These are phyloP conservation scores for Stylosanthes scabra DNA, from an alignment of 331 rosid species.

Conservation along the genomic window DNA sequence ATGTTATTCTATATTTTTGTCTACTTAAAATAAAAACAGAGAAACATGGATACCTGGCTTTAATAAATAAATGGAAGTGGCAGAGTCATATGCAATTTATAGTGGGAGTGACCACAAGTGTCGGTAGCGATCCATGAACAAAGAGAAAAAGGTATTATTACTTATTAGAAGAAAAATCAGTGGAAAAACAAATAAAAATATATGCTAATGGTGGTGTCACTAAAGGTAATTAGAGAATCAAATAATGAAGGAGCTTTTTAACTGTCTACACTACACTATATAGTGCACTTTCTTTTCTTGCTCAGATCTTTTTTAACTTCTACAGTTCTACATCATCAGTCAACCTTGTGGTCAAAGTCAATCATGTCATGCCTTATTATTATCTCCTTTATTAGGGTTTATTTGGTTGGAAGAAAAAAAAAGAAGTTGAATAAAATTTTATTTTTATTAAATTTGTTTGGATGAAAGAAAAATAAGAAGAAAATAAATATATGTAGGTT, in stretches of 20 bases:
- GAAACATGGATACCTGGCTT: too few relatives aligned
- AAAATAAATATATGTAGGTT: too few relatives aligned
- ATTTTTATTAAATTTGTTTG: too few relatives aligned
- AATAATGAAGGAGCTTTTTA: slow-evolving; percentile 18
- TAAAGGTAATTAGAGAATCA: slow-evolving; percentile 31
- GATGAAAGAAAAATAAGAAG: too few relatives aligned
- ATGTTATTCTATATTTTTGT: neutral
- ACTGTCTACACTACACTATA: neutral
- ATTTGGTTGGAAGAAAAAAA: too few relatives aligned
- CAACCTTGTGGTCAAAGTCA: slow-evolving; percentile 63
- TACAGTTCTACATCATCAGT: slow-evolving; percentile 39
- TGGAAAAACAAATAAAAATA: slow-evolving; percentile 5
- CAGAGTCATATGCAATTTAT: slow-evolving; percentile 26
- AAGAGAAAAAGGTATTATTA: slow-evolving; percentile 16
- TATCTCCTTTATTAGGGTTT: too few relatives aligned
- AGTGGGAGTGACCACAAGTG: slow-evolving; percentile 29
- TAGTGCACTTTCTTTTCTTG: slow-evolving; percentile 34
- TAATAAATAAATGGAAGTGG: slow-evolving; percentile 27
- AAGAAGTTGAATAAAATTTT: neutral
- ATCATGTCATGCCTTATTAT: too few relatives aligned
- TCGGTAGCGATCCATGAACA: slow-evolving; percentile 44
- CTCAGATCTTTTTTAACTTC: slow-evolving; percentile 30
- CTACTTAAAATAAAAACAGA: neutral
- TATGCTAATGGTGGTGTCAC: slow-evolving; percentile 8
- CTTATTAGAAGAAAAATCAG: neutral